phyloP scores from a whole-genome alignment of 164 flowering plant genomes.

The Platanus orientalis region DNA sequence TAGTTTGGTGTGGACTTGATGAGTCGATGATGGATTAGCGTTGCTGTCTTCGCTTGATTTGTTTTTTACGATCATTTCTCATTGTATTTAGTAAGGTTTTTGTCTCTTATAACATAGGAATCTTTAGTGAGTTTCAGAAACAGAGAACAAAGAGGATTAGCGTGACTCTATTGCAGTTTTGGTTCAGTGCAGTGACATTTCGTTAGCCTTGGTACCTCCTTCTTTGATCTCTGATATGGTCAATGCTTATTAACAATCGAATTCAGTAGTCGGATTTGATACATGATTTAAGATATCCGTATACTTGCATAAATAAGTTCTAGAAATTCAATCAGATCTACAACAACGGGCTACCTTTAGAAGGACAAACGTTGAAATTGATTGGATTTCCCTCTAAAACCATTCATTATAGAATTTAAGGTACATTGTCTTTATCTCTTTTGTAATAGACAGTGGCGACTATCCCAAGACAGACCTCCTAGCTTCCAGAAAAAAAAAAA shows the following conservation, averaged over 20 bases:
- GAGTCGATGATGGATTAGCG: not conserved
- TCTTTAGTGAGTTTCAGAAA: not conserved
- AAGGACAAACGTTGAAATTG: not conserved
- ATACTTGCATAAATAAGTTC: not conserved
- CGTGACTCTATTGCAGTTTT: not conserved
- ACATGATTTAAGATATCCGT: not conserved
- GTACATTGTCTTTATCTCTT: not conserved
- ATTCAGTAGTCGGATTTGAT: not conserved
- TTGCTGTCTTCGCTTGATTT: not conserved
- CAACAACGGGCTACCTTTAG: not conserved
- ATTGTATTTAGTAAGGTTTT: not conserved
- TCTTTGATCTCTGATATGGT: not conserved
- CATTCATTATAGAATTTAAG: not conserved
- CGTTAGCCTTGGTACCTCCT: too few species aligned
- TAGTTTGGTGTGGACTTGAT: not conserved
- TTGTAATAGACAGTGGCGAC: too few species aligned
- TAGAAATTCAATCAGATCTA: conserved; percentile 2
- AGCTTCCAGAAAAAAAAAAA: too few species aligned
- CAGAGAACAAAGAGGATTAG: not conserved
- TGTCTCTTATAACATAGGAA: not conserved
- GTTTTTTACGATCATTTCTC: not conserved
- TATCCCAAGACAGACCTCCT: too few species aligned
- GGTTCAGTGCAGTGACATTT: not conserved
- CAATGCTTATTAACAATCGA: not conserved
- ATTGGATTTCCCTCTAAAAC: not conserved